Evolutionary conservation across 2,329 filamentous ascomycete species (phyloP).

Genomic region (Ascochyta lentis): DNA sequence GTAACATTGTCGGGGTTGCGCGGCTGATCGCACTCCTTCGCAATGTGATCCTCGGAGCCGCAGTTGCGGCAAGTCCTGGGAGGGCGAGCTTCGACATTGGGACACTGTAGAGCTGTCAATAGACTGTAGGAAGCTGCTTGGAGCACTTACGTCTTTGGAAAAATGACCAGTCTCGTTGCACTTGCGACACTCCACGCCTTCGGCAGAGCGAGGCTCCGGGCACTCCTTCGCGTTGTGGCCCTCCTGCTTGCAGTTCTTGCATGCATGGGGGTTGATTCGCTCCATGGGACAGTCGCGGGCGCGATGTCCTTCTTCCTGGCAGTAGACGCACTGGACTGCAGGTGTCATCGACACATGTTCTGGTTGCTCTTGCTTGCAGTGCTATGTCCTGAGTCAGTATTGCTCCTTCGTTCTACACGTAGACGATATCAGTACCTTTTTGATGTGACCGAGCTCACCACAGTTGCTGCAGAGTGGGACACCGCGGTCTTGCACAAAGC

Average conservation of each 20-base stretch:
- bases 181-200: slow-evolving; percentile 69
- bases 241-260: slow-evolving; percentile 70
- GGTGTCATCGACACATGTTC: slow-evolving; percentile 54
- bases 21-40: slow-evolving; percentile 48
- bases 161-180: slow-evolving; percentile 61
- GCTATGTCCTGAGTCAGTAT: slow-evolving; percentile 38
- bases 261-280: slow-evolving; percentile 68
- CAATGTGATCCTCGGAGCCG: slow-evolving; percentile 45
- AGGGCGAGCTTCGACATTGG: slow-evolving; percentile 36
- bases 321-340: slow-evolving; percentile 69
- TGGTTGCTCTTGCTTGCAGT: slow-evolving; percentile 64
- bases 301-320: slow-evolving; percentile 68
- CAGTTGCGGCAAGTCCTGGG: slow-evolving; percentile 47
- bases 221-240: slow-evolving; percentile 49
- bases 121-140: background rate
- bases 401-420: too few relatives aligned
- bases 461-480: slow-evolving; percentile 70
- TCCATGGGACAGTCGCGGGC: slow-evolving; percentile 67
- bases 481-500: slow-evolving; percentile 66
- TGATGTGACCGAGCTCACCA: slow-evolving; percentile 66
- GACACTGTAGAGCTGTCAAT: slow-evolving; percentile 36
- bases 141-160: slow-evolving; percentile 37
- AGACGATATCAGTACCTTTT: slow-evolving; percentile 44
- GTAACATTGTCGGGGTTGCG: slow-evolving; percentile 48
- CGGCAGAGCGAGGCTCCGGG: slow-evolving; percentile 55